A percentile compares a stretch with the other conserved stretches of the same genome.
These are phyloP conservation scores for Sphagnum tenellum DNA, from an alignment of 225 moss, liverwort and hornwort genomes.

Conservation along the genomic window DNA sequence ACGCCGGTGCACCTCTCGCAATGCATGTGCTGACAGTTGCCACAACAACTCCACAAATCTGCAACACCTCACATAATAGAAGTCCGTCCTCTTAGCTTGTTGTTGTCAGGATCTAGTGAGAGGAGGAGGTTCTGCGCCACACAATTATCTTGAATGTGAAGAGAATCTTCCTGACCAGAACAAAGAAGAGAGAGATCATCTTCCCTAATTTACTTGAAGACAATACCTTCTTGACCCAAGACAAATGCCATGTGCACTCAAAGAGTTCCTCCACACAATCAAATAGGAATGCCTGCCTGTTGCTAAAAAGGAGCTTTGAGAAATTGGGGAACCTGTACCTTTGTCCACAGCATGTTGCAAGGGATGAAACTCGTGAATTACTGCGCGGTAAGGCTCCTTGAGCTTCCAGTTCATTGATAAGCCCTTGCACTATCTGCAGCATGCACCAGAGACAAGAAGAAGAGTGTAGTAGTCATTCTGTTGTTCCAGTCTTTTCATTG, in stretches of 20 bases:
- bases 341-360: constrained; percentile 96
- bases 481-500: too few species aligned
- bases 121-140: background rate
- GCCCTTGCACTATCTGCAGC: constrained; percentile 85
- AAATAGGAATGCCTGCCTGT: too few species aligned
- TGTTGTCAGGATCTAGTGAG: background rate
- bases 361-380: constrained; percentile 92
- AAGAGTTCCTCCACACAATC: too few species aligned
- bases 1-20: constrained; percentile 91
- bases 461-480: too few species aligned
- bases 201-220: too few species aligned
- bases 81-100: background rate
- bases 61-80: constrained; percentile 1
- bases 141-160: too few species aligned
- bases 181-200: too few species aligned
- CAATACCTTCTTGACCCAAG: too few species aligned
- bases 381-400: constrained; percentile 94
- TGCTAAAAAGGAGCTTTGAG: too few species aligned
- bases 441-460: background rate
- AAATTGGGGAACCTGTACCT: constrained; percentile 28
- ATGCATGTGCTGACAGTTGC: constrained; percentile 93
- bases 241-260: too few species aligned
- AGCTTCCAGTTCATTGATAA: constrained; percentile 92
- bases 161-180: too few species aligned
- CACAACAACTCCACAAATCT: constrained; percentile 97